Percentiles rank a stretch among this genome's conserved stretches.
These are phyloP conservation scores for Notholithocarpus densiflorus DNA, from an alignment of 306 rosid species.

Conservation along the genomic window DNA sequence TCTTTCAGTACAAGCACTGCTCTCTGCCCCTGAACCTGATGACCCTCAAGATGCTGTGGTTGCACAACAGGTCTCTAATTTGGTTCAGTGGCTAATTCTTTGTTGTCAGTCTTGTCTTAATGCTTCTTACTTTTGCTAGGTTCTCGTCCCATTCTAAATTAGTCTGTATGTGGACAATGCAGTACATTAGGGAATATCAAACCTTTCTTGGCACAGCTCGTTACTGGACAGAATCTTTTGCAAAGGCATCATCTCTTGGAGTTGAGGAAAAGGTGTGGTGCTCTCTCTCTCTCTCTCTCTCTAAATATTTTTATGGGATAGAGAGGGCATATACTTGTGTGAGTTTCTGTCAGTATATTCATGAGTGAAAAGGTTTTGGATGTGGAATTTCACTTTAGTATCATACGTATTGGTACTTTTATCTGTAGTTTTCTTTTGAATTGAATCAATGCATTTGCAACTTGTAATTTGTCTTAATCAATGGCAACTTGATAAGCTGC, in stretches of 20 bases:
- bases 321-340: background rate
- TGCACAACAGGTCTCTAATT: conserved; percentile 76
- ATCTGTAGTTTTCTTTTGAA: background rate
- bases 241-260: conserved; percentile 73
- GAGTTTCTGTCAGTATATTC: background rate
- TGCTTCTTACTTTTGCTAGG: background rate
- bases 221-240: conserved; percentile 96
- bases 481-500: conserved; percentile 11
- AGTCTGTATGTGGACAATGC: conserved; percentile 27
- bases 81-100: background rate
- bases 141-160: conserved; percentile 6
- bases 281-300: background rate
- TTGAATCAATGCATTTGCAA: background rate
- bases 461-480: background rate
- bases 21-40: conserved; percentile 96
- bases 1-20: conserved; percentile 93
- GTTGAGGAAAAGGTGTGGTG: conserved; percentile 75
- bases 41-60: conserved; percentile 99
- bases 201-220: conserved; percentile 88
- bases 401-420: too few relatives aligned
- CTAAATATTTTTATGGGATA: background rate
- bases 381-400: too few relatives aligned
- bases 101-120: conserved; percentile 7
- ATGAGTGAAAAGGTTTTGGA: background rate
- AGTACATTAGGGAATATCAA: conserved; percentile 83